A percentile compares a stretch with the other conserved stretches of the same genome.
Conservation (phyloP, 2,329 filamentous ascomycete species). For the Aureobasidium sp. region DNA sequence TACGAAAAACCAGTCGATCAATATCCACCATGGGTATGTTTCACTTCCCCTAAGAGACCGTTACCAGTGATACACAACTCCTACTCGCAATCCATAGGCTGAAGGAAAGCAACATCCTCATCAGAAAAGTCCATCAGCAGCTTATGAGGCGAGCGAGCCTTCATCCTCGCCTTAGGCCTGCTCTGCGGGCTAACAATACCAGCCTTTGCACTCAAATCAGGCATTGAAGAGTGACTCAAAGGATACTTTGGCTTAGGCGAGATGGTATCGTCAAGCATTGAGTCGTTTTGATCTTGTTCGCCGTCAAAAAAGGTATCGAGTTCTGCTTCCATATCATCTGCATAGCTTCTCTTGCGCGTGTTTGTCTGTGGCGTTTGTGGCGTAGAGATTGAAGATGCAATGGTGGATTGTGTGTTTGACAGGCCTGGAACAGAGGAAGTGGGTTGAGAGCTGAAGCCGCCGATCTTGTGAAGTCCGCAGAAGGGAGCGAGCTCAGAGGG, state of each 20-base stretch:
- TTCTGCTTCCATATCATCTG: slow-evolving; percentile 27
- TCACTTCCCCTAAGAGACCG: too few relatives aligned
- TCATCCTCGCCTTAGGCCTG: slow-evolving; percentile 10
- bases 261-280: background rate
- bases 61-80: too few relatives aligned
- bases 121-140: background rate
- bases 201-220: background rate
- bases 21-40: too few relatives aligned
- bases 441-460: slow-evolving; percentile 56
- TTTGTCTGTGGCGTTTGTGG: background rate
- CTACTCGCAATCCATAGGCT: slow-evolving; percentile 12
- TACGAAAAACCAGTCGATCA: background rate
- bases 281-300: background rate
- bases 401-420: slow-evolving; percentile 27
- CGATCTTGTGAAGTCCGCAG: slow-evolving; percentile 69
- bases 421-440: slow-evolving; percentile 22
- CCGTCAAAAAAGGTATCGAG: slow-evolving; percentile 26
- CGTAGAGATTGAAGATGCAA: slow-evolving; percentile 31
- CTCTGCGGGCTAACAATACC: background rate
- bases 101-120: slow-evolving; percentile 8
- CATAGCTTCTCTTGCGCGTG: slow-evolving; percentile 26
- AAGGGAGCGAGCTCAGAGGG: slow-evolving; percentile 64
- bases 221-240: slow-evolving; percentile 6
- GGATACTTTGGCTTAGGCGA: slow-evolving; percentile 3
- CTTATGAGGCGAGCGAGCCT: background rate